A percentile compares a stretch with the other conserved stretches of the same genome.
These are phyloP conservation scores for Helotiales sp. DNA, from an alignment of 2,329 filamentous ascomycete genomes.

Conservation along the genomic window DNA sequence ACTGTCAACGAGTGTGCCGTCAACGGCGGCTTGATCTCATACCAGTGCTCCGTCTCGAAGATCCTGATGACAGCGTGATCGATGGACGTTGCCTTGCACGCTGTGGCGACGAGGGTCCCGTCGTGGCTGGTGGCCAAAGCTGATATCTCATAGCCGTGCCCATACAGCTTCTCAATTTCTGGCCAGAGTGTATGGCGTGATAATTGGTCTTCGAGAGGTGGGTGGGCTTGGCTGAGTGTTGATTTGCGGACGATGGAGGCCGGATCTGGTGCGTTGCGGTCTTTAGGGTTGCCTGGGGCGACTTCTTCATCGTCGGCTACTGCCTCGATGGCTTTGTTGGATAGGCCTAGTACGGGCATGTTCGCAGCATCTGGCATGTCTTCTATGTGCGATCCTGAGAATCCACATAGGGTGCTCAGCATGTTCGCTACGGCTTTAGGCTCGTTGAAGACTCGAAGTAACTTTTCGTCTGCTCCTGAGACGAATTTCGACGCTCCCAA, in stretches of 20 bases:
- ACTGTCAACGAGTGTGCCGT: conserved; percentile 87
- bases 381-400: conserved; percentile 50
- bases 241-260: conserved; percentile 62
- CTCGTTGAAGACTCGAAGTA: conserved; percentile 93
- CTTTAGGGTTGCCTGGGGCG: conserved; percentile 50
- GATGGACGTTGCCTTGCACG: conserved; percentile 88
- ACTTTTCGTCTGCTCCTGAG: conserved; percentile 94
- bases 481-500: conserved; percentile 79
- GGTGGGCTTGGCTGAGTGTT: conserved; percentile 69
- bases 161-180: conserved; percentile 94
- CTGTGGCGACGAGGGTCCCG: conserved; percentile 80
- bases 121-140: conserved; percentile 80
- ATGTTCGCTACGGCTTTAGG: conserved; percentile 82
- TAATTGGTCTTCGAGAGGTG: conserved; percentile 88
- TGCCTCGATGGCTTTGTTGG: conserved; percentile 85
- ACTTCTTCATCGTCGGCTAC: conserved; percentile 57
- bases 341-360: conserved; percentile 92
- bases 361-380: conserved; percentile 84
- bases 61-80: conserved; percentile 94
- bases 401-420: conserved; percentile 69
- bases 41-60: conserved; percentile 87
- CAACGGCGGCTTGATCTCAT: conserved; percentile 82
- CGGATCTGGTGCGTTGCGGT: conserved; percentile 60
- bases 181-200: conserved; percentile 93
- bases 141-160: conserved; percentile 96